Base-by-base conservation (phyloP, 73 alveolate species). In the Symbiodinium natans region DNA sequence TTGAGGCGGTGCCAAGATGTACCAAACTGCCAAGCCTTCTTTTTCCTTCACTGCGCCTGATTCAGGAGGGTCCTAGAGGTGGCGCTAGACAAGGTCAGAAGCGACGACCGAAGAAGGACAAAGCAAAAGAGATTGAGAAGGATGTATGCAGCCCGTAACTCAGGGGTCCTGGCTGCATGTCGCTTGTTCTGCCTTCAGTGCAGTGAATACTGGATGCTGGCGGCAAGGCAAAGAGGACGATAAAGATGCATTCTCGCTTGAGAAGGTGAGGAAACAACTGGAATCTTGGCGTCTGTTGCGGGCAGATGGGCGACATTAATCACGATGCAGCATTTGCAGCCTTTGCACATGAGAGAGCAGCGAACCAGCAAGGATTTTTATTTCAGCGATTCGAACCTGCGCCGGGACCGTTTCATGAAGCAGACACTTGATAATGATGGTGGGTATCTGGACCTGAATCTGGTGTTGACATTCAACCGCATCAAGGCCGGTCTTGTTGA, bases 311-410 rank as follows among this genome's bases (percentile, higher is more conserved):
- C 41, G n/a, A 59, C 77, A 13, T 48, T 10, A 48, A 48, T 10
- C 8, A 48, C 63, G 23, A 17, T 10, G 63, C 8, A 48, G 63
- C 63, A 48, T 10, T n/a, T n/a, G n/a, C n/a, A n/a, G n/a, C 74
- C 13, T 54, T 13, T 54, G 74, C 74, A 15, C 74, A 54, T 54
- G 74, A 54, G 29, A 54, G 21, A 21, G 74, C 21, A 21, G 21
- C 13, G 13, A 46, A 13, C 59, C 6, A 63, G 80, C 27, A 29
- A 83, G 92, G 94, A 86, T 27, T 86, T 86, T 75, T 86, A 86
- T 38, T 86, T 86, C 94, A 86, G 94, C 29, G 94, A 86, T 38
- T 75, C 94, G 52, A 86, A 86, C 56, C 56, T 86, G 59, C 83
- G 83, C 38, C 82, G 83, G 40, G 94, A 86, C 83, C 83, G 83